Percentiles rank a stretch among this genome's conserved stretches.
Conservation (phyloP, 164 flowering plant genomes). For the Taxillus chinensis region DNA sequence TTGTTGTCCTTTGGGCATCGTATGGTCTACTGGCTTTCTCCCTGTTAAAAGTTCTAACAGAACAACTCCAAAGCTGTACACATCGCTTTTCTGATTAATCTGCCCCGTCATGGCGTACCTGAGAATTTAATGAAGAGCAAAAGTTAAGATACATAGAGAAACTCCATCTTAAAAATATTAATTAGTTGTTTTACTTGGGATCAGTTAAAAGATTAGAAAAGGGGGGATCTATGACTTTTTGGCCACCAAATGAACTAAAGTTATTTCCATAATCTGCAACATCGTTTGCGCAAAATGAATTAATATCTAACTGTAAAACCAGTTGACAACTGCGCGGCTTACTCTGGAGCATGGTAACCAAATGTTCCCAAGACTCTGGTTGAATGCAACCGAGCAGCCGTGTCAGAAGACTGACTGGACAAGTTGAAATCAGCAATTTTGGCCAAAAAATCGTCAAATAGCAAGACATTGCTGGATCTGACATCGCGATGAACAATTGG, state of each 20-base stretch:
- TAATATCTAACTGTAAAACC: background rate
- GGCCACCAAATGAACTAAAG: background rate
- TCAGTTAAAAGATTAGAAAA: background rate
- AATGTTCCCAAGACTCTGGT: slow-evolving; percentile 74
- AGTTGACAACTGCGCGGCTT: slow-evolving; percentile 1
- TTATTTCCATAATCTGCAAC: background rate
- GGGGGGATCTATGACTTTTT: background rate
- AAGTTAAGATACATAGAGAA: no score
- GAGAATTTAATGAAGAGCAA: background rate
- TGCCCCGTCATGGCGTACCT: slow-evolving; percentile 81
- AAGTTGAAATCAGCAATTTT: slow-evolving; percentile 66
- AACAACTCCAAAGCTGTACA: slow-evolving; percentile 68
- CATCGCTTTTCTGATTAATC: slow-evolving; percentile 63
- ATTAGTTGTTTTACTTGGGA: no score
- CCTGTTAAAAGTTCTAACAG: slow-evolving; percentile 67
- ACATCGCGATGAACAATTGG: slow-evolving; percentile 62
- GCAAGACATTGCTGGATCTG: slow-evolving; percentile 65
- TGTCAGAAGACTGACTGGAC: slow-evolving; percentile 54
- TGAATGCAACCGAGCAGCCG: slow-evolving; percentile 66
- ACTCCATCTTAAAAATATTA: no score
- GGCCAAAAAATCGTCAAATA: slow-evolving; percentile 49
- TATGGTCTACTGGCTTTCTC: slow-evolving; percentile 67
- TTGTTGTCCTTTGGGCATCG: slow-evolving; percentile 73
- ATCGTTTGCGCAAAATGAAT: background rate
- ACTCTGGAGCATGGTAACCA: slow-evolving; percentile 84